Evolutionary conservation across 495 filamentous ascomycete genomes (phyloP).

Genomic region (Annulohypoxylon maeteangense): DNA sequence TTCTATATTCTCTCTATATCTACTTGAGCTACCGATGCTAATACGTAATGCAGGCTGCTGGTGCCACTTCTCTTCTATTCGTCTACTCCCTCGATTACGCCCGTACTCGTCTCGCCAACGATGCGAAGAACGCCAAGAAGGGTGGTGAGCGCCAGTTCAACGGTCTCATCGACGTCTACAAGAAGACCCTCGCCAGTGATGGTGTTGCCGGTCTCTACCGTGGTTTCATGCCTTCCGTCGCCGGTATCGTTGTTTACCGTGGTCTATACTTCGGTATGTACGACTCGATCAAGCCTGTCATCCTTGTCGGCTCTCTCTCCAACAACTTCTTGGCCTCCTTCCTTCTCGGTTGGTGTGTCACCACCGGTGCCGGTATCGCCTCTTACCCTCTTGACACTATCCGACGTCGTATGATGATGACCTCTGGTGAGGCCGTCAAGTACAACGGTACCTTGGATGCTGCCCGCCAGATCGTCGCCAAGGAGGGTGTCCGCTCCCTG

Average conservation of each 20-base stretch:
- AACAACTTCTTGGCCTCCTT: constrained; percentile 99
- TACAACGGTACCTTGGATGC: constrained; percentile 96
- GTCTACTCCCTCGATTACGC: constrained; percentile 99
- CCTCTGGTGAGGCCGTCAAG: constrained; percentile 96
- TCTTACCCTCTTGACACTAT: constrained; percentile 99
- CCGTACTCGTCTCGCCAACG: constrained; percentile 99
- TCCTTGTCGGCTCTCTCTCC: constrained; percentile 90
- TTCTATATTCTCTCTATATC: background rate
- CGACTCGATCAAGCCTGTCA: constrained; percentile 99
- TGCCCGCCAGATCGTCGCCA: constrained; percentile 92
- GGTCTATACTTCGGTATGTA: constrained; percentile 99
- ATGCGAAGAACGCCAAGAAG: constrained; percentile 96
- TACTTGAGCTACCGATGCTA: background rate
- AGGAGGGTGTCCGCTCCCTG: constrained; percentile 95
- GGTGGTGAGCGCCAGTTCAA: constrained; percentile 99
- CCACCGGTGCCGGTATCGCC: constrained; percentile 99
- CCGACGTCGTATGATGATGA: constrained; percentile 99
- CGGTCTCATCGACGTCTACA: constrained; percentile 98
- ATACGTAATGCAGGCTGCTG: constrained; percentile 73
- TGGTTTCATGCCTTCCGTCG: constrained; percentile 99
- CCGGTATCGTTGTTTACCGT: constrained; percentile 99
- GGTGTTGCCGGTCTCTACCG: constrained; percentile 99
- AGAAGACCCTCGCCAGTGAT: constrained; percentile 98
- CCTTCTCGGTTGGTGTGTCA: constrained; percentile 98
- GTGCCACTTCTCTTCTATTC: constrained; percentile 99